Base-by-base conservation (phyloP, 768 basidiomycete genomes). In the Tulasnella sp. region DNA sequence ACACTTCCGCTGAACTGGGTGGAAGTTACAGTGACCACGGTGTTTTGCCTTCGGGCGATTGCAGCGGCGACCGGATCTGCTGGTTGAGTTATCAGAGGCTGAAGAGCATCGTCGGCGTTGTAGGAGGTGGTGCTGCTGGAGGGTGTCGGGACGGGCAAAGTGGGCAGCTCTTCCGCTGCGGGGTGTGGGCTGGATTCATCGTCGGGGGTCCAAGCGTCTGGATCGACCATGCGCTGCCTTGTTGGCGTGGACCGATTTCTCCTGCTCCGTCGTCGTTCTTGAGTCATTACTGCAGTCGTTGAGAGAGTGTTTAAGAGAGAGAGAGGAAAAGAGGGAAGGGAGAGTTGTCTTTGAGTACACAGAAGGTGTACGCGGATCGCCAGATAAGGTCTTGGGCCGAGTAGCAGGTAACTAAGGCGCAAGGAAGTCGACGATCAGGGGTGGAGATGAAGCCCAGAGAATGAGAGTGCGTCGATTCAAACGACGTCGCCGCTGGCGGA, bases 341-440 rank as follows among this genome's bases (percentile, higher is more conserved):
- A 64, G 29, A 49, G 58, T 31, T 58, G 54, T 58, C 1, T 58
- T n/a, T 58, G 31, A 25, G 31, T 25, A 64, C n/a, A 31, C 3
- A 64, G 14, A 64, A 58, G 54, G 58, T 64, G 58, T 64, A 64
- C 12, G 58, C 4, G 58, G 58, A 64, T 64, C 58, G 58, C 25
- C 58, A 64, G 58, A 64, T 64, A 64, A 64, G 45, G 17, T 49
- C n/a, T n/a, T n/a, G n/a, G 45, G 58, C 58, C 29, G 29, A 64
- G 58, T 64, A 64, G 58, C 58, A 64, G 58, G 58, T 64, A 64
- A 64, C 58, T 17, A 64, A 64, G 58, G 58, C 58, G 58, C 58
- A 64, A 64, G 58, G 58, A 64, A 64, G 58, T 64, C 58, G 58
- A 64, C 58, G 58, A 64, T 64, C 58, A 64, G 58, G 58, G 58